Evolutionary conservation across 768 basidiomycete genomes (phyloP).

Genomic region (Phaffia tasmanica): DNA sequence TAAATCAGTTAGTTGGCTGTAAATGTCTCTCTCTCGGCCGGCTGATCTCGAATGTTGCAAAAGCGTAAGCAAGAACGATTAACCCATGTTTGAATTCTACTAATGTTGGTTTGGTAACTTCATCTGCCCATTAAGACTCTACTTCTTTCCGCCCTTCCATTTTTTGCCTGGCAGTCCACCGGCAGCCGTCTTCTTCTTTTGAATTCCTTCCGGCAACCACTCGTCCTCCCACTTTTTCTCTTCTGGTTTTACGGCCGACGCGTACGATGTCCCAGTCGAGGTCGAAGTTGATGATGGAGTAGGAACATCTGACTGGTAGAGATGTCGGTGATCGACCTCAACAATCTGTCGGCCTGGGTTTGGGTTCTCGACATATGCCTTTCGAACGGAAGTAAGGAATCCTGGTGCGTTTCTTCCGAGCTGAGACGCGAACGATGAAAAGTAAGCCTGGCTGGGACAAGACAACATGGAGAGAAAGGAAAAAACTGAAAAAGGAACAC

Average conservation of each 20-base stretch:
- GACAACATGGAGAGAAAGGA: background rate
- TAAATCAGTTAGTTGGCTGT: too few species aligned
- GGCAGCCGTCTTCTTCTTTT: constrained; percentile 2
- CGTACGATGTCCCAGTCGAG: constrained; percentile 8
- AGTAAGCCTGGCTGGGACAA: background rate
- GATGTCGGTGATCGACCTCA: constrained; percentile 25
- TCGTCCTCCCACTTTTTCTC: constrained; percentile 12
- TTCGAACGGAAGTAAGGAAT: constrained; percentile 9
- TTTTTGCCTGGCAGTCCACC: too few species aligned
- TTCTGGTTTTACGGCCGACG: background rate
- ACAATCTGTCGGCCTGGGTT: constrained; percentile 25
- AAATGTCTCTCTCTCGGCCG: too few species aligned
- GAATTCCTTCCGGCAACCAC: constrained; percentile 21
- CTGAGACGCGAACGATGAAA: background rate
- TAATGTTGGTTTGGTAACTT: too few species aligned
- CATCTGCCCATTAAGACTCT: too few species aligned
- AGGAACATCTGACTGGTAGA: constrained; percentile 14
- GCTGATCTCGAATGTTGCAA: too few species aligned
- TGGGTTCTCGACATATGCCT: constrained; percentile 25
- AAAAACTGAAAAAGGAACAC: background rate
- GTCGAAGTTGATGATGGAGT: background rate
- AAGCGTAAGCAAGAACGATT: too few species aligned
- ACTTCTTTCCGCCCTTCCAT: too few species aligned
- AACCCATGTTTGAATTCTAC: too few species aligned
- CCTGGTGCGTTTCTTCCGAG: constrained; percentile 16